Conservation (phyloP, 176 grass and related monocot species). For the Oryza rufipogon region DNA sequence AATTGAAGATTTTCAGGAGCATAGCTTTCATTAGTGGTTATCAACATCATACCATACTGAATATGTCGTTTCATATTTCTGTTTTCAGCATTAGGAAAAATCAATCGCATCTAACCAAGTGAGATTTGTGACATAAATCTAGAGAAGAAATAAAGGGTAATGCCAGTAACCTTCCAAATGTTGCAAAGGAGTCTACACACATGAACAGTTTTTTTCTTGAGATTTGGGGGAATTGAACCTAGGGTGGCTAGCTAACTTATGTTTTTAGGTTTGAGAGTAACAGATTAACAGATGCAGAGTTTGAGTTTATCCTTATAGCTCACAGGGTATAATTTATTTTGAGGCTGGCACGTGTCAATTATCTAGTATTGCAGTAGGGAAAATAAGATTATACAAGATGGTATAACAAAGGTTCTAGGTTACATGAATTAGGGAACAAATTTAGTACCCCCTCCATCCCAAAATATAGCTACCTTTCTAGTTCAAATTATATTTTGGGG, state of each 20-base stretch:
- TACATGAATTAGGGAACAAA: not conserved
- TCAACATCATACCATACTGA: not conserved
- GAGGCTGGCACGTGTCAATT: not conserved
- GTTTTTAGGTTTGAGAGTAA: constrained; percentile 9
- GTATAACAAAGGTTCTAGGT: not conserved
- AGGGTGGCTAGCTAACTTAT: not conserved
- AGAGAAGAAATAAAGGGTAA: not conserved
- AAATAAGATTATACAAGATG: not conserved
- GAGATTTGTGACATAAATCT: not conserved
- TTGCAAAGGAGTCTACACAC: not conserved
- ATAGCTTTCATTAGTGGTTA: not conserved
- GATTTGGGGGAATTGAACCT: no score
- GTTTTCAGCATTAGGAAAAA: not conserved
- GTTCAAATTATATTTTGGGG: no score
- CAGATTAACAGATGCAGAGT: not conserved
- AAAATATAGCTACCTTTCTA: no score
- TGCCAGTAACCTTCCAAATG: not conserved
- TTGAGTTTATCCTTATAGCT: not conserved
- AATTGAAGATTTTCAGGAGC: not conserved
- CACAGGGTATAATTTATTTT: not conserved
- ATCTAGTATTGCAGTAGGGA: not conserved
- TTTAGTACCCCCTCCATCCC: not conserved
- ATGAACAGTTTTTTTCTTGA: not conserved
- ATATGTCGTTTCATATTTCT: no score
- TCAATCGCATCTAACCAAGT: not conserved